These are phyloP conservation scores for Cercospora beticola DNA, from an alignment of 2,329 filamentous ascomycete species.

Conservation along the genomic window DNA sequence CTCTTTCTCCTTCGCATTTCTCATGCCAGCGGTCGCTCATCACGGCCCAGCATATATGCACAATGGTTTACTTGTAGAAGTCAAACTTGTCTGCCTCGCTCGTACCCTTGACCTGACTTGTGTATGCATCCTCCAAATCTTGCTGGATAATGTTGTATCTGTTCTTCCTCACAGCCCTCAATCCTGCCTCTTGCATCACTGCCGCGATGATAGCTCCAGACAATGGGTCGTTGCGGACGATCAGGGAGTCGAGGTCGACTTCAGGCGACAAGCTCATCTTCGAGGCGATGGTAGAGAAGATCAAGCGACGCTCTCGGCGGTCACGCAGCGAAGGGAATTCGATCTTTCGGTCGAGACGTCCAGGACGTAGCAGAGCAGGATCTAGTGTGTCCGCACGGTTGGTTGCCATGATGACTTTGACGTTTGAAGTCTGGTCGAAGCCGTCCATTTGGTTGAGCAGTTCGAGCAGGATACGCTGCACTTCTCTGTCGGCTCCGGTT, in stretches of 20 bases:
- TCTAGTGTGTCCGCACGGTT: constrained; percentile 97
- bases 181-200: constrained; percentile 97
- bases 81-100: constrained; percentile 76
- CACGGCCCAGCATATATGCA: not conserved
- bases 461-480: constrained; percentile 96
- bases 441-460: constrained; percentile 99
- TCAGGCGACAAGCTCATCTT: constrained; percentile 98
- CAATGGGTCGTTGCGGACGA: constrained; percentile 92
- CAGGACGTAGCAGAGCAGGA: constrained; percentile 88
- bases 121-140: constrained; percentile 96
- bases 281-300: constrained; percentile 93
- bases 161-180: constrained; percentile 94
- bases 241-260: constrained; percentile 92
- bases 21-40: not conserved
- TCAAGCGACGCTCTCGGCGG: constrained; percentile 88
- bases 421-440: constrained; percentile 97
- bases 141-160: constrained; percentile 98
- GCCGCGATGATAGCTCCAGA: constrained; percentile 95
- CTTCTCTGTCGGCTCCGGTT: constrained; percentile 95
- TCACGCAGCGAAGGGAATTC: constrained; percentile 96
- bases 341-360: constrained; percentile 95
- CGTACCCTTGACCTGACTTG: constrained; percentile 87
- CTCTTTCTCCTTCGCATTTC: not conserved
- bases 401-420: constrained; percentile 99
- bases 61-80: constrained; percentile 74